phyloP scores from a whole-genome alignment of 495 filamentous ascomycete species.

The Hyaloscypha hepaticicola region DNA sequence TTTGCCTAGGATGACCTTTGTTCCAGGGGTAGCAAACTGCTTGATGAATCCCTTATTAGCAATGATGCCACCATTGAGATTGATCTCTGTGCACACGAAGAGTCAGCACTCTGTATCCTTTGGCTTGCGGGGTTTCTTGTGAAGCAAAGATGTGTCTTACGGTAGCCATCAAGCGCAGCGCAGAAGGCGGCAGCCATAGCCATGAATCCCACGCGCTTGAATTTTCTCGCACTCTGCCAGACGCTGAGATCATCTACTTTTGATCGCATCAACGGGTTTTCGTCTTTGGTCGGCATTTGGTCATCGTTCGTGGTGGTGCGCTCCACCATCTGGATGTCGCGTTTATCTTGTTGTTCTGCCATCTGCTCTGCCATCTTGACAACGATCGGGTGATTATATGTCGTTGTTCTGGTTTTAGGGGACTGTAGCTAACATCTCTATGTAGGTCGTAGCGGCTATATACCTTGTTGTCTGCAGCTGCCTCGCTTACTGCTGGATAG shows the following conservation, averaged over 20 bases:
- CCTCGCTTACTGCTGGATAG: not conserved
- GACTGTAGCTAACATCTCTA: too few relatives aligned
- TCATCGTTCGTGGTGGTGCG: not conserved
- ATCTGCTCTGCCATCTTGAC: too few relatives aligned
- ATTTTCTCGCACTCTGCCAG: conserved; percentile 34
- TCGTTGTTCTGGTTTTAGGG: too few relatives aligned
- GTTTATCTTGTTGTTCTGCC: not conserved
- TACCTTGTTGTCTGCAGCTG: not conserved
- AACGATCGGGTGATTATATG: too few relatives aligned
- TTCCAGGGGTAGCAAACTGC: conserved; percentile 36
- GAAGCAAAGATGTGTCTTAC: conserved; percentile 30
- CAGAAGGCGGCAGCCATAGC: conserved; percentile 42
- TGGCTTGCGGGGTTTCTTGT: not conserved
- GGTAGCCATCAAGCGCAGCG: conserved; percentile 43
- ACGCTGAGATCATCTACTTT: conserved; percentile 36
- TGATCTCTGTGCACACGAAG: conserved; percentile 35
- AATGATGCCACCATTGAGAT: conserved; percentile 42
- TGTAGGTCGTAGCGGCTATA: not conserved
- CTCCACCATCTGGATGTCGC: not conserved
- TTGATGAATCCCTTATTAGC: conserved; percentile 43
- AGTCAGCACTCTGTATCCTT: not conserved
- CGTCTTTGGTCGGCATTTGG: conserved; percentile 4
- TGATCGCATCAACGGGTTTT: conserved; percentile 31
- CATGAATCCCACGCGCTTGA: conserved; percentile 33
- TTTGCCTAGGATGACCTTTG: conserved; percentile 36